Base-by-base conservation (phyloP, 1,284 basidiomycete genomes). In the Puccinia novopanici region DNA sequence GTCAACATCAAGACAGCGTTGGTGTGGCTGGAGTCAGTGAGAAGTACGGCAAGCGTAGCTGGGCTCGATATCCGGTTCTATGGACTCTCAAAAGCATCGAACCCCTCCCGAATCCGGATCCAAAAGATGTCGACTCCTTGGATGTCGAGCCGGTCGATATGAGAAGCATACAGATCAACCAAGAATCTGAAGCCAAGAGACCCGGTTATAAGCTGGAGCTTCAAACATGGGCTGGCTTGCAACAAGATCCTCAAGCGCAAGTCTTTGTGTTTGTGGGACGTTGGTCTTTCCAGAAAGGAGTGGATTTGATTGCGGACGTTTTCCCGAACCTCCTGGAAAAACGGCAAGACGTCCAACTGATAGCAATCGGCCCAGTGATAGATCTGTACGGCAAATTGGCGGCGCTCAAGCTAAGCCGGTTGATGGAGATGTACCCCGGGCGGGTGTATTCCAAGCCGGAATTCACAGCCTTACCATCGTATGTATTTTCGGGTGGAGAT, bases 31-130 rank as follows among this genome's bases (percentile, higher is more conserved):
- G 94, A 89, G 94, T 95, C 65, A 95, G 94, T 8, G 94, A 96
- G 88, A 96, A 96, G 84, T 94, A 95, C 84, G 94, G 94, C 37
- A 96, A 96, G 87, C 92, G 94, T 81, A 92, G 91, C 83, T 96
- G 94, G 94, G 94, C 94, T 80, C 91, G 94, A 82, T 96, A 95
- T 86, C 94, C 94, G 61, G 94, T 94, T 4, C 88, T 96, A 5
- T 96, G 94, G 94, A 95, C 93, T 1, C 88, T 96, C 82, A 94
- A 93, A 84, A 93, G 94, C 84, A 94, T 96, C 82, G 94, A 95
- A 86, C 95, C 94, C 10, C 87, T 96, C 40, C 94, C 94, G 6
- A 95, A 95, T 86, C 93, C 94, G 13, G 93, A 87, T 85, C 80
- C 45, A 3, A 93, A 90, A 81, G 94, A 96, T 88, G 95, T 95